A percentile compares a stretch with the other conserved stretches of the same genome.
Evolutionary conservation across 2,329 filamentous ascomycete genomes (phyloP).

Genomic region (Aspergillus quadricinctus): DNA sequence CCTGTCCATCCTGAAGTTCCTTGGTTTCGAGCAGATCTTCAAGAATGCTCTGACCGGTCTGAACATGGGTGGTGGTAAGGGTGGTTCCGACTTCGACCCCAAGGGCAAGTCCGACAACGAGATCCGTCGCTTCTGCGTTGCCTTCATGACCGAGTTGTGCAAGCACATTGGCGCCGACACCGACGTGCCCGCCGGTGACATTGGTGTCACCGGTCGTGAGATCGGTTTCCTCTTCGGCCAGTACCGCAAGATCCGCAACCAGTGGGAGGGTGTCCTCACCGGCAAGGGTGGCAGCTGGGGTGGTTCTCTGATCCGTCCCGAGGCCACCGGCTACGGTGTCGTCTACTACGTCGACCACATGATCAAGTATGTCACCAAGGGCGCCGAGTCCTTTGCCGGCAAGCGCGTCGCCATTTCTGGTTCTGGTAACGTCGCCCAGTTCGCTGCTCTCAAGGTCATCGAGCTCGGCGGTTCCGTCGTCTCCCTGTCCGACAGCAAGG

Average conservation of each 20-base stretch:
- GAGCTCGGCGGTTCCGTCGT: slow-evolving; percentile 91
- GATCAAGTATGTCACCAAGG: slow-evolving; percentile 76
- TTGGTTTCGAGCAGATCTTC: slow-evolving; percentile 99
- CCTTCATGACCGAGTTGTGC: slow-evolving; percentile 94
- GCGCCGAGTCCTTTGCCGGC: slow-evolving; percentile 78
- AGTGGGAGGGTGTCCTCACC: slow-evolving; percentile 93
- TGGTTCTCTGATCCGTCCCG: slow-evolving; percentile 87
- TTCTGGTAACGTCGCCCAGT: slow-evolving; percentile 97
- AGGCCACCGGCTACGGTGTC: slow-evolving; percentile 94
- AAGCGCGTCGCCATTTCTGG: slow-evolving; percentile 96
- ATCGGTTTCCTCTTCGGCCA: slow-evolving; percentile 93
- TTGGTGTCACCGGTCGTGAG: slow-evolving; percentile 87
- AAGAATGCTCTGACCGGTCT: slow-evolving; percentile 97
- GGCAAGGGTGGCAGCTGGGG: slow-evolving; percentile 94
- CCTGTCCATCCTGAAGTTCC: slow-evolving; percentile 79
- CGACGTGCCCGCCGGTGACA: slow-evolving; percentile 94
- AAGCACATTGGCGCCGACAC: slow-evolving; percentile 96
- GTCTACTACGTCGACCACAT: slow-evolving; percentile 97
- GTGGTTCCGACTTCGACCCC: slow-evolving; percentile 96
- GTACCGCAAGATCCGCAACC: slow-evolving; percentile 82
- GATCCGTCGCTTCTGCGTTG: slow-evolving; percentile 93
- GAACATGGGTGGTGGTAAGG: slow-evolving; percentile 96
- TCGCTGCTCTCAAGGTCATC: slow-evolving; percentile 91
- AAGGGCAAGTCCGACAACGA: slow-evolving; percentile 98
- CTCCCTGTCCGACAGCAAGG: slow-evolving; percentile 90